Evolutionary conservation across 306 rosid species (phyloP).

Genomic region (Vicia villosa): DNA sequence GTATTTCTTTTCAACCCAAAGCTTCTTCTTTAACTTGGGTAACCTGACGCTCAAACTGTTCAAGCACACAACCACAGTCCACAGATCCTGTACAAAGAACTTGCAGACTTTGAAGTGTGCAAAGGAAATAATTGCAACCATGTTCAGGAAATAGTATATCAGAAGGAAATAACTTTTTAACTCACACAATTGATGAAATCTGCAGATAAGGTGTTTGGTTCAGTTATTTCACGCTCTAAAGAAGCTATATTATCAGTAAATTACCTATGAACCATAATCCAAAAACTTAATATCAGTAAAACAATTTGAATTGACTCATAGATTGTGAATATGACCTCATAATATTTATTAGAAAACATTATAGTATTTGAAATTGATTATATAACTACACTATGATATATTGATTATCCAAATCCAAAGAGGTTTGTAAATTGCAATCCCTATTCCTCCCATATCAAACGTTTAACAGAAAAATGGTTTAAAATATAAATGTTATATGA

Average conservation of each 20-base stretch:
- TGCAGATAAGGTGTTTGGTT: conserved; percentile 72
- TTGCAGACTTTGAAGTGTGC: conserved; percentile 33
- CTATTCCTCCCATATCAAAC: not conserved
- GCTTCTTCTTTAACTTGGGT: conserved; percentile 90
- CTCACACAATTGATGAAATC: conserved; percentile 80
- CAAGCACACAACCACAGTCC: conserved; percentile 79
- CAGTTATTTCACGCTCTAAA: conserved; percentile 88
- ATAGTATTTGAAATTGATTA: no score
- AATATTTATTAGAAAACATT: no score
- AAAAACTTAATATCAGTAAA: no score
- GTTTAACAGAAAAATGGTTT: not conserved
- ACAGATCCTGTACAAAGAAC: conserved; percentile 61
- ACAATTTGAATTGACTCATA: no score
- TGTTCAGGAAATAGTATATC: not conserved
- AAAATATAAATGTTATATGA: not conserved
- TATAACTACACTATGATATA: not conserved
- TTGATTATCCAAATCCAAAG: conserved; percentile 32
- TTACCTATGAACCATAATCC: no score
- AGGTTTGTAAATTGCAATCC: not conserved
- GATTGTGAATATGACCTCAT: no score
- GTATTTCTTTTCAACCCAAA: conserved; percentile 85
- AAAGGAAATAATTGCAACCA: conserved; percentile 4
- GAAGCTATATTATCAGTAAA: conserved; percentile 92
- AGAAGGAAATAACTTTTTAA: no score
- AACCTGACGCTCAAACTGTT: conserved; percentile 87